phyloP scores from a whole-genome alignment of 2,329 filamentous ascomycete species.

The Echinosphaeria canescens region DNA sequence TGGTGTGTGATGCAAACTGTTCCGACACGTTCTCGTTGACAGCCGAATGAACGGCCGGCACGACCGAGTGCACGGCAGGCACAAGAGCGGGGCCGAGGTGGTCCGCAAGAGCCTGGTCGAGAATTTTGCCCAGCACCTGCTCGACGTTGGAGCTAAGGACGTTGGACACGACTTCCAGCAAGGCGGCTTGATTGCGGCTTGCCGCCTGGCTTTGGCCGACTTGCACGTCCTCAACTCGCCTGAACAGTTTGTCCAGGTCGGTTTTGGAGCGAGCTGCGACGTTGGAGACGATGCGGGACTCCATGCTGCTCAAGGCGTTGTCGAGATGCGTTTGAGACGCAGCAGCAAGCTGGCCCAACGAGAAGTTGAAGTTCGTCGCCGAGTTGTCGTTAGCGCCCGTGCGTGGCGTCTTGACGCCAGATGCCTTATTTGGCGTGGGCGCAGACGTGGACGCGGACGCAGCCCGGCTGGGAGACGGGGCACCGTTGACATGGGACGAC shows the following conservation, averaged over 20 bases:
- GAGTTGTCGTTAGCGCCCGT: not conserved
- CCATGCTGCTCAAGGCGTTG: constrained; percentile 20
- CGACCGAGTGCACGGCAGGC: no score
- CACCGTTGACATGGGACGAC: constrained; percentile 18
- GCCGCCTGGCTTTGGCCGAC: constrained; percentile 14
- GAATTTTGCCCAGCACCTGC: constrained; percentile 34
- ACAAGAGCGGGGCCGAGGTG: no score
- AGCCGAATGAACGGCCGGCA: no score
- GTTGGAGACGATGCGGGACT: constrained; percentile 24
- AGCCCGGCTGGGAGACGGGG: constrained; percentile 12
- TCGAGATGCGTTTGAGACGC: constrained; percentile 27
- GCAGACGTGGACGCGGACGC: constrained; percentile 9
- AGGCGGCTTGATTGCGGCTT: constrained; percentile 39
- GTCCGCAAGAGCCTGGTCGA: constrained; percentile 45
- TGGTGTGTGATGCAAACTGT: no score
- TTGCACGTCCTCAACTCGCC: constrained; percentile 30
- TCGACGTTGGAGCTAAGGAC: constrained; percentile 41
- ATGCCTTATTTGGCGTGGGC: no score
- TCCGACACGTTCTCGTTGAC: no score
- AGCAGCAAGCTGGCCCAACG: no score
- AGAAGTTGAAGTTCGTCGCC: no score
- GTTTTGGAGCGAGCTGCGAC: constrained; percentile 21
- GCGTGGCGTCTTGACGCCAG: not conserved
- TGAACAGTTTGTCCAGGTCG: constrained; percentile 32
- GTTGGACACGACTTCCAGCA: constrained; percentile 34